A percentile compares a stretch with the other conserved stretches of the same genome.
These are phyloP conservation scores for Penicillium brevicompactum DNA, from an alignment of 2,329 filamentous ascomycete species.

Conservation along the genomic window DNA sequence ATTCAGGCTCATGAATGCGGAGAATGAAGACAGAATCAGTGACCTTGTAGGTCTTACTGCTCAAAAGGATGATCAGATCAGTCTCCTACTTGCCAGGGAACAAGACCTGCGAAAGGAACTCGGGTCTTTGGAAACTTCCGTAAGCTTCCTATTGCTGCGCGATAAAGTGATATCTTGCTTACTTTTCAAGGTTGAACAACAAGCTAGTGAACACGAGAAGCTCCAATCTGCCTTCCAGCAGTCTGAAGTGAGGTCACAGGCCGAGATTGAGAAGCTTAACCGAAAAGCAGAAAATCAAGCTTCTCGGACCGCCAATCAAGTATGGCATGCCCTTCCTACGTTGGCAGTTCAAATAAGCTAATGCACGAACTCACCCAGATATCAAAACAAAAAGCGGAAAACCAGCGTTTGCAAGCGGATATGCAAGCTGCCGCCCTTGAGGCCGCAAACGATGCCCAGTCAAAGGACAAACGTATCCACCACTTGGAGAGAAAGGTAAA, in stretches of 20 bases:
- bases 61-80: slow-evolving; percentile 31
- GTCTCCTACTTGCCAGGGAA: slow-evolving; percentile 23
- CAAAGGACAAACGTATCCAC: slow-evolving; percentile 34
- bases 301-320: slow-evolving; percentile 25
- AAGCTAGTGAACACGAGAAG: slow-evolving; percentile 22
- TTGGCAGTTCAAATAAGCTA: not conserved
- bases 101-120: slow-evolving; percentile 17
- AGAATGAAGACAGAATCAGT: slow-evolving; percentile 30
- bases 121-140: slow-evolving; percentile 24
- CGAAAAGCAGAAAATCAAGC: slow-evolving; percentile 23
- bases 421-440: slow-evolving; percentile 29
- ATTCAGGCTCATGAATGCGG: slow-evolving; percentile 14
- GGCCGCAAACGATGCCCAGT: slow-evolving; percentile 31
- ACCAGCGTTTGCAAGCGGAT: slow-evolving; percentile 23
- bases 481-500: slow-evolving; percentile 38
- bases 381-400: slow-evolving; percentile 28
- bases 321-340: slow-evolving; percentile 7
- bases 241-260: slow-evolving; percentile 21
- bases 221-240: slow-evolving; percentile 25
- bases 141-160: slow-evolving; percentile 12
- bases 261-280: slow-evolving; percentile 23
- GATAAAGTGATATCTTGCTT: not conserved
- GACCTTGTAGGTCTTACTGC: slow-evolving; percentile 15
- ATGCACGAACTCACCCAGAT: slow-evolving; percentile 17
- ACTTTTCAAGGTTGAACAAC: slow-evolving; percentile 27